These are phyloP conservation scores for Stylonectria norvegica DNA, from an alignment of 2,329 filamentous ascomycete genomes.

Conservation along the genomic window DNA sequence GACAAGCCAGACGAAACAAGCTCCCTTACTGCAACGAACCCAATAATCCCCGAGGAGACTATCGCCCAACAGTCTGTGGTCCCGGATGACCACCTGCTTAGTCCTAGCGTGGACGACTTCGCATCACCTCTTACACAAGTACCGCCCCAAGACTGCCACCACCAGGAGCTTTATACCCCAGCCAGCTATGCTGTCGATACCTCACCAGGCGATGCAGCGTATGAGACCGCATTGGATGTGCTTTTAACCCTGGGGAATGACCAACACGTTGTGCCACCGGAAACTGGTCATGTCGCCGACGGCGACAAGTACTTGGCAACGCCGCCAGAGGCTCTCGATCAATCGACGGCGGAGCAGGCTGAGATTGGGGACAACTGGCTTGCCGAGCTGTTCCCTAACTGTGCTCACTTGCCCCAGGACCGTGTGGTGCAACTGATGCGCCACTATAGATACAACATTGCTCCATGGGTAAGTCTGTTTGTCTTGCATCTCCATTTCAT, in stretches of 20 bases:
- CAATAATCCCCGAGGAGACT: slow-evolving; percentile 1
- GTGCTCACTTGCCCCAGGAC: slow-evolving; percentile 25
- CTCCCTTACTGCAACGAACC: slow-evolving; percentile 4
- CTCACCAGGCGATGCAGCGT: slow-evolving; percentile 24
- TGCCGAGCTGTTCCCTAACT: slow-evolving; percentile 20
- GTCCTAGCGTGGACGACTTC: slow-evolving; percentile 4
- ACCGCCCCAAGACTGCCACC: neutral
- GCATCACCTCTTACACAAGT: slow-evolving; percentile 8
- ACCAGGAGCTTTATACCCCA: slow-evolving; percentile 4
- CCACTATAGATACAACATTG: slow-evolving; percentile 44
- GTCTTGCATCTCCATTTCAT: neutral
- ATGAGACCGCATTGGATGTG: slow-evolving; percentile 34
- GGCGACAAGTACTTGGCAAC: slow-evolving; percentile 11
- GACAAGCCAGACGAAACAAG: slow-evolving; percentile 4
- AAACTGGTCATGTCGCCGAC: slow-evolving; percentile 10
- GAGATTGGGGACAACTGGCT: slow-evolving; percentile 7
- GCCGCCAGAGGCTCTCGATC: slow-evolving; percentile 7
- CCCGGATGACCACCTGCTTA: slow-evolving; percentile 6
- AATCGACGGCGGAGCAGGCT: slow-evolving; percentile 3
- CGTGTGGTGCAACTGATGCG: slow-evolving; percentile 33
- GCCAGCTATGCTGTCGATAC: slow-evolving; percentile 15
- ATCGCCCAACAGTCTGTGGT: slow-evolving; percentile 1
- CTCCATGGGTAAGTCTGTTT: slow-evolving; percentile 39
- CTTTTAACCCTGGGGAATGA: slow-evolving; percentile 33
- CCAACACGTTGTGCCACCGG: slow-evolving; percentile 11